Percentiles rank a stretch among this genome's conserved stretches.
These are phyloP conservation scores for Sonneratia caseolaris DNA, from an alignment of 345 rosid species.

Conservation along the genomic window DNA sequence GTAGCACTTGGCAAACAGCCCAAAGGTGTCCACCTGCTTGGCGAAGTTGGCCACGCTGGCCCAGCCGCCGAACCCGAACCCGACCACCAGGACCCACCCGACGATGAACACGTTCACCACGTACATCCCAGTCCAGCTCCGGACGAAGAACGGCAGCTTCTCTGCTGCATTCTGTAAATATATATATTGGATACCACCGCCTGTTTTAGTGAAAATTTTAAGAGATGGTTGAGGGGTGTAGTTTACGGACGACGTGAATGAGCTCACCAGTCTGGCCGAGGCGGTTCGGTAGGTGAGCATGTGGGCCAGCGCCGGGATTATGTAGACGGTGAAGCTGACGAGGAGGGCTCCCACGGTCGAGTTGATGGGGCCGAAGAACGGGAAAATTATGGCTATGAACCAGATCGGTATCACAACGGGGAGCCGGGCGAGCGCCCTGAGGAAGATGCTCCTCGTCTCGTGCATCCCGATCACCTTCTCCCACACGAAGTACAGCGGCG, in stretches of 20 bases:
- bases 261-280: constrained; percentile 26
- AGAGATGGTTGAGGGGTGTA: not conserved
- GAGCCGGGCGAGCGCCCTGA: constrained; percentile 26
- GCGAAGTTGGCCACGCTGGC: constrained; percentile 4
- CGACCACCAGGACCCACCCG: constrained; percentile 3
- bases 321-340: constrained; percentile 38
- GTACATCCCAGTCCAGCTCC: not conserved
- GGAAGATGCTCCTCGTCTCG: constrained; percentile 20
- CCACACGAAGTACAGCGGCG: constrained; percentile 36
- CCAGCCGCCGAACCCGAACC: constrained; percentile 8
- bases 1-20: constrained; percentile 2
- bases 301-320: constrained; percentile 30
- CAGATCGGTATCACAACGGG: constrained; percentile 33
- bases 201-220: not conserved
- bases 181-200: too few relatives aligned
- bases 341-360: constrained; percentile 30
- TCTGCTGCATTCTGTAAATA: constrained; percentile 1
- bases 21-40: constrained; percentile 1
- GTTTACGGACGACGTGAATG: not conserved
- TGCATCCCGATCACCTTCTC: constrained; percentile 36
- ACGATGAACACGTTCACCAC: constrained; percentile 1
- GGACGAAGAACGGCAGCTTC: not conserved
- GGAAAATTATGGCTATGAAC: constrained; percentile 34
- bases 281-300: constrained; percentile 32
- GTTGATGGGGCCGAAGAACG: constrained; percentile 33